Conservation (phyloP, 1,284 basidiomycete species). For the Apiotrichum siamense region DNA sequence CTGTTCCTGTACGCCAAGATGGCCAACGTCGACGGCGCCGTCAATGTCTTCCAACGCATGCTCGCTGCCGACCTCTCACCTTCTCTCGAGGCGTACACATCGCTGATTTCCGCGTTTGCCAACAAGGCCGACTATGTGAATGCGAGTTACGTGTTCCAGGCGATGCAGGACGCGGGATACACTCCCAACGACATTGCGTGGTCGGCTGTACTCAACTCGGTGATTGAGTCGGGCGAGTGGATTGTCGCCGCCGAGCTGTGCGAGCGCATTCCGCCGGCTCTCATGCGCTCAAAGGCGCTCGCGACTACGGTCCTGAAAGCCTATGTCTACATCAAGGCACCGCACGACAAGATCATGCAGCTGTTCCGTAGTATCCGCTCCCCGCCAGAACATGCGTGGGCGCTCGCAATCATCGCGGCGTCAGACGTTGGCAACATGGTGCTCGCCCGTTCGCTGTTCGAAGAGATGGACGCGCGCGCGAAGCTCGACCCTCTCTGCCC, state of each 20-base stretch:
- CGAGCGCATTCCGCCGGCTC: conserved; percentile 19
- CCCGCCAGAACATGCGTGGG: conserved; percentile 54
- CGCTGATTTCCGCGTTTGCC: conserved; percentile 63
- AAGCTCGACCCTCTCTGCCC: conserved; percentile 33
- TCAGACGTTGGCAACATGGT: conserved; percentile 67
- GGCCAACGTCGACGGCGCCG: conserved; percentile 57
- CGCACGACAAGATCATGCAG: conserved; percentile 60
- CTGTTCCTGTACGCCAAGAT: conserved; percentile 58
- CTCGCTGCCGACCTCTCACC: conserved; percentile 52
- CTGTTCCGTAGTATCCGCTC: conserved; percentile 57
- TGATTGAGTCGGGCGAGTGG: conserved; percentile 73
- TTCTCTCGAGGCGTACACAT: conserved; percentile 59
- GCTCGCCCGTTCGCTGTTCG: conserved; percentile 62
- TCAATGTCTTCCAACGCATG: conserved; percentile 61
- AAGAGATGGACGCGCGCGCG: conserved; percentile 55
- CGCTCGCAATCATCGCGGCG: conserved; percentile 74
- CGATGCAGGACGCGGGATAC: conserved; percentile 50
- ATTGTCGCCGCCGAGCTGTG: conserved; percentile 24
- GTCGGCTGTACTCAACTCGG: conserved; percentile 71
- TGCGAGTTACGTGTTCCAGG: conserved; percentile 63
- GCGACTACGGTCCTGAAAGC: conserved; percentile 75
- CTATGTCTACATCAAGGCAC: conserved; percentile 71
- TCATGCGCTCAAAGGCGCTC: conserved; percentile 32
- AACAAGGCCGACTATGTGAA: conserved; percentile 60
- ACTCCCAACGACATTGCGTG: conserved; percentile 61